Conservation (phyloP, 2,329 filamentous ascomycete genomes). For the Fusarium proliferatum region DNA sequence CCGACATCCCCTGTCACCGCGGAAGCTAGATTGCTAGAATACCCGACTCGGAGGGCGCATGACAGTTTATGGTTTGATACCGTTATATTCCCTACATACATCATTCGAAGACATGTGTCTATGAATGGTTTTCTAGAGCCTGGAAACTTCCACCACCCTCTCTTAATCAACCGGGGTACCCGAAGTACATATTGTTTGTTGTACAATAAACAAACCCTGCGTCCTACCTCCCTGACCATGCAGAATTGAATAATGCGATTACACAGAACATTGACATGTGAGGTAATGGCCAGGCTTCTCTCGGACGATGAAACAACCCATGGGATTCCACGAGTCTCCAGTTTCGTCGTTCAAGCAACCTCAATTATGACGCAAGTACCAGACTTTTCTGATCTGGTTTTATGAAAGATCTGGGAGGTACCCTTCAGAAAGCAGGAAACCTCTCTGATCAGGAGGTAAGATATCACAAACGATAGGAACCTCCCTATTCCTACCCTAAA, state of each 20-base stretch:
- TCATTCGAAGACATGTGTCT: neutral
- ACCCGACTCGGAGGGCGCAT: slow-evolving; percentile 3
- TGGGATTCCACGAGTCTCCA: neutral
- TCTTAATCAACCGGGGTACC: neutral
- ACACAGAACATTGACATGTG: neutral
- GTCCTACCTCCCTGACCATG: neutral
- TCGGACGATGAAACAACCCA: neutral
- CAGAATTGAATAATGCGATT: neutral
- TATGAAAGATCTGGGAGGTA: neutral
- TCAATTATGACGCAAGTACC: neutral
- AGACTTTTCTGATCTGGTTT: neutral
- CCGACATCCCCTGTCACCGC: neutral
- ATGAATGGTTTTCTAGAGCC: neutral
- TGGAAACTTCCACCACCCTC: neutral
- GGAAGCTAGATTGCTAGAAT: neutral
- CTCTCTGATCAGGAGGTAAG: neutral
- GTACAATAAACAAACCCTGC: neutral
- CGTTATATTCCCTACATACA: neutral
- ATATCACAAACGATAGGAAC: neutral
- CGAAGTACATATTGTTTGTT: neutral
- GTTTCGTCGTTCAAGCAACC: neutral
- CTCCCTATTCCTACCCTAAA: neutral
- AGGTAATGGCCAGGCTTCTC: neutral
- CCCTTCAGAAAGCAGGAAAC: neutral
- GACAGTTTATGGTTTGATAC: neutral